Percentiles rank a stretch among this genome's conserved stretches.
phyloP scores from a whole-genome alignment of 305 asterid species.

The Solanum hybrid region DNA sequence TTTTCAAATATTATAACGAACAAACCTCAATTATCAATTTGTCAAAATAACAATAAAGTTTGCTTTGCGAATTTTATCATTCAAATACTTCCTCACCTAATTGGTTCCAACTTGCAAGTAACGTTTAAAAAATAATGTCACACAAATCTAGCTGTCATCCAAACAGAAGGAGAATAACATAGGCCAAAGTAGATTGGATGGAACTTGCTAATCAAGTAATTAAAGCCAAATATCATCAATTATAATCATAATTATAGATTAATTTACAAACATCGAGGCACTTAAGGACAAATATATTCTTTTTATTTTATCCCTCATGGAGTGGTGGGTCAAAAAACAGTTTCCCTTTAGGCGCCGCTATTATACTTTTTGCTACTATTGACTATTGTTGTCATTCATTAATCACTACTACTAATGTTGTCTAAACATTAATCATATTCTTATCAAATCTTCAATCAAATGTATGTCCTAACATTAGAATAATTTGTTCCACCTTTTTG shows the following conservation, averaged over 20 bases:
- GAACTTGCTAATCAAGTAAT: not conserved
- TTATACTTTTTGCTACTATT: not conserved
- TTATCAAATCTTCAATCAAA: not conserved
- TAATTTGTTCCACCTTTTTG: not conserved
- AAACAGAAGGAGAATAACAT: not conserved
- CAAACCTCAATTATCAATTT: not conserved
- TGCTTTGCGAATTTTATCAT: not conserved
- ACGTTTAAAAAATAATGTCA: not conserved
- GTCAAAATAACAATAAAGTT: not conserved
- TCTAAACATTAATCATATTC: not conserved
- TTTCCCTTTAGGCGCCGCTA: not conserved
- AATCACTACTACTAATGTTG: constrained; percentile 14
- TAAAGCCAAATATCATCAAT: not conserved
- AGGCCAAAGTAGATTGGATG: not conserved
- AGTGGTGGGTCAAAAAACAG: constrained; percentile 18
- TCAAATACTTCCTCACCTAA: not conserved
- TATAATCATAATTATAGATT: not conserved
- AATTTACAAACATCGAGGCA: not conserved
- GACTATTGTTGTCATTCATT: not conserved
- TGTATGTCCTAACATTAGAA: not conserved
- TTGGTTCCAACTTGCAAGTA: not conserved
- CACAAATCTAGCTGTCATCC: not conserved
- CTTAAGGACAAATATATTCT: not conserved
- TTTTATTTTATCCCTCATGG: not conserved
- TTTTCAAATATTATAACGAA: not conserved